Conservation (phyloP, 371 early-diverging fungal species). For the Batkoa obscura region DNA sequence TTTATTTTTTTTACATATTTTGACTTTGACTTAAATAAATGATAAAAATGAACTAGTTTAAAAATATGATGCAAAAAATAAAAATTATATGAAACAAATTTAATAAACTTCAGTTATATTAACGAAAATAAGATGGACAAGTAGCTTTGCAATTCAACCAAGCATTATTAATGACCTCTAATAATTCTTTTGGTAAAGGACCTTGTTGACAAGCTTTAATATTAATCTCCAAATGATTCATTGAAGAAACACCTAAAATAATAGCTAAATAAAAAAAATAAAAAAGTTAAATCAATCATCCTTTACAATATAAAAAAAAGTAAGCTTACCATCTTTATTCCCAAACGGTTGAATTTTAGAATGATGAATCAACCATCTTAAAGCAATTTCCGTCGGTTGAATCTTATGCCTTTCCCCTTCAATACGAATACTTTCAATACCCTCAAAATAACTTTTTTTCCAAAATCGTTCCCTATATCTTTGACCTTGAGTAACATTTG, state of each 20-base stretch:
- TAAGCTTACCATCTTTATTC: conserved; percentile 22
- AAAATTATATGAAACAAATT: too few relatives aligned
- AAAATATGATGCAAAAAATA: too few relatives aligned
- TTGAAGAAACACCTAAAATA: conserved; percentile 35
- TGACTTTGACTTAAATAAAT: too few relatives aligned
- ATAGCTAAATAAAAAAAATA: conserved; percentile 16
- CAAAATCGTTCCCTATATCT: conserved; percentile 35
- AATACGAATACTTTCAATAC: conserved; percentile 18
- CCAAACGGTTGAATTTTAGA: conserved; percentile 20
- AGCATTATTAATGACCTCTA: conserved; percentile 26
- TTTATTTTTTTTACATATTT: too few relatives aligned
- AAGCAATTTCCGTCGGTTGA: conserved; percentile 21
- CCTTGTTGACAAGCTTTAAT: conserved; percentile 24
- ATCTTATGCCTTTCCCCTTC: conserved; percentile 18
- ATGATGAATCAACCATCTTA: conserved; percentile 41
- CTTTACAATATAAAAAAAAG: neutral
- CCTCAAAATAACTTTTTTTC: conserved; percentile 30
- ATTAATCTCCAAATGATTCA: conserved; percentile 23
- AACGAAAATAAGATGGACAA: conserved; percentile 23
- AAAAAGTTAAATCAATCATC: neutral
- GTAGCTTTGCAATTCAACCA: conserved; percentile 21
- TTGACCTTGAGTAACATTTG: conserved; percentile 18
- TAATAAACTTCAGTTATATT: too few relatives aligned
- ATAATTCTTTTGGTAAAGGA: conserved; percentile 25
- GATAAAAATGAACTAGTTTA: too few relatives aligned